Percentiles rank a stretch among this genome's conserved stretches.
Conservation (phyloP, 306 rosid species). For the Parietaria judaica region DNA sequence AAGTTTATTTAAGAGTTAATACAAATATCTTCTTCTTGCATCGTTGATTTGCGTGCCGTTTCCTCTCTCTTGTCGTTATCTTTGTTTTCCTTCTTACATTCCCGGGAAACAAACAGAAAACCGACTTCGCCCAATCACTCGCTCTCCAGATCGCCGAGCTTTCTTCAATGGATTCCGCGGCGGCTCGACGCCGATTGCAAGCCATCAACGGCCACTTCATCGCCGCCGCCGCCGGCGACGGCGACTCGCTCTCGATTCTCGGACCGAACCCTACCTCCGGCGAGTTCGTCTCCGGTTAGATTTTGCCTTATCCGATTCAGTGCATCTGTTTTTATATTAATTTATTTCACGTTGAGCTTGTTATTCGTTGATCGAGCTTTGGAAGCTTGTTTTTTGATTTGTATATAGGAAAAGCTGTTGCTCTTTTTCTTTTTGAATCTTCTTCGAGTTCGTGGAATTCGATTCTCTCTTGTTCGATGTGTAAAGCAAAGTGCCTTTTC, state of each 20-base stretch:
- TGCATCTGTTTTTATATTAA: not conserved
- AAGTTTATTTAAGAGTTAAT: too few species aligned
- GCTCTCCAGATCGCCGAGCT: not conserved
- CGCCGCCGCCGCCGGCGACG: too few species aligned
- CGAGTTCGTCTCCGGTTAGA: slow-evolving; percentile 64
- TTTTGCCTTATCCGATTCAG: not conserved
- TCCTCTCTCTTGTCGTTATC: not conserved
- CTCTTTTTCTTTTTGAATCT: too few species aligned
- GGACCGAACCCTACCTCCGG: slow-evolving; percentile 52
- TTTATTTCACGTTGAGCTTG: not conserved
- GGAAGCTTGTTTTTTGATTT: not conserved
- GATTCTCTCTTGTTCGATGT: too few species aligned
- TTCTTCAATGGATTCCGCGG: slow-evolving; percentile 47
- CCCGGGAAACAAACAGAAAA: slow-evolving; percentile 7
- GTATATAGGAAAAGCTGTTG: not conserved
- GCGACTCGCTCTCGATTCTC: slow-evolving; percentile 43
- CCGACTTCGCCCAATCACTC: not conserved
- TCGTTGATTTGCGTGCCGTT: slow-evolving; percentile 8
- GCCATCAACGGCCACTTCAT: slow-evolving; percentile 53
- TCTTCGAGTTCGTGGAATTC: too few species aligned
- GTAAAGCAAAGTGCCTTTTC: too few species aligned
- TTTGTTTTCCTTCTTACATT: not conserved
- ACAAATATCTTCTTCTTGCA: too few species aligned
- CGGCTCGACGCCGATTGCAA: slow-evolving; percentile 64
- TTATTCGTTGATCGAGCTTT: not conserved